A percentile compares a stretch with the other conserved stretches of the same genome.
Evolutionary conservation across 2,329 filamentous ascomycete species (phyloP).

Genomic region (Phaeophleospora eucalypticola): DNA sequence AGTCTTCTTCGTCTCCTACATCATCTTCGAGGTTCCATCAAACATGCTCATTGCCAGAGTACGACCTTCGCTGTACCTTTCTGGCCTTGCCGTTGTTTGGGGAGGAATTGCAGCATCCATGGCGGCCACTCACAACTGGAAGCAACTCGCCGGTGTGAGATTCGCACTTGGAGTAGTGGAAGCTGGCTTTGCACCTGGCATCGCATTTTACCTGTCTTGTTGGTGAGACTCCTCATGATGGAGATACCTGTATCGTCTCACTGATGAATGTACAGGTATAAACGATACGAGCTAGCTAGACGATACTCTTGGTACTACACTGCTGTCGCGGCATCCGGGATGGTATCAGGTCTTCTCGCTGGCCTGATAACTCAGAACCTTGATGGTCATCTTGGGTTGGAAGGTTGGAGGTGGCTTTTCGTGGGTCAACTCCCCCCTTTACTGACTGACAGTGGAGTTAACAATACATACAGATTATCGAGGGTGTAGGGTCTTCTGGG

Average conservation of each 20-base stretch:
- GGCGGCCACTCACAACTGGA: background rate
- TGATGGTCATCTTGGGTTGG: background rate
- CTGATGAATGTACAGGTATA: background rate
- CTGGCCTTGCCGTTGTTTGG: constrained; percentile 40
- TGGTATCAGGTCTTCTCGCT: background rate
- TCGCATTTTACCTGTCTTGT: constrained; percentile 9
- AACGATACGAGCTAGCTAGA: constrained; percentile 1
- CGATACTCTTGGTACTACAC: constrained; percentile 3
- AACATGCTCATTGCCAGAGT: constrained; percentile 40
- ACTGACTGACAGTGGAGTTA: background rate
- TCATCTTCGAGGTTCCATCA: constrained; percentile 60
- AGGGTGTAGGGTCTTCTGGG: constrained; percentile 1
- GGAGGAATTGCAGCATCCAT: background rate
- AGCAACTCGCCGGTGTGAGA: background rate
- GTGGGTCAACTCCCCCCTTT: background rate
- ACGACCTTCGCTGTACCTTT: constrained; percentile 41
- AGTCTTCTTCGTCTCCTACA: constrained; percentile 41
- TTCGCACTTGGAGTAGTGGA: constrained; percentile 1
- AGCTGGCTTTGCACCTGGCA: constrained; percentile 5
- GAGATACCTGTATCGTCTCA: background rate
- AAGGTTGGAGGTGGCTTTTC: background rate
- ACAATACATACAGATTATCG: background rate
- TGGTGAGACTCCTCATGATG: background rate
- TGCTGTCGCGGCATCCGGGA: background rate
- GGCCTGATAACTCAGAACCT: background rate